Evolutionary conservation across 352 stramenopile genomes (phyloP).

Genomic region (Hyaloperonospora arabidopsidis): DNA sequence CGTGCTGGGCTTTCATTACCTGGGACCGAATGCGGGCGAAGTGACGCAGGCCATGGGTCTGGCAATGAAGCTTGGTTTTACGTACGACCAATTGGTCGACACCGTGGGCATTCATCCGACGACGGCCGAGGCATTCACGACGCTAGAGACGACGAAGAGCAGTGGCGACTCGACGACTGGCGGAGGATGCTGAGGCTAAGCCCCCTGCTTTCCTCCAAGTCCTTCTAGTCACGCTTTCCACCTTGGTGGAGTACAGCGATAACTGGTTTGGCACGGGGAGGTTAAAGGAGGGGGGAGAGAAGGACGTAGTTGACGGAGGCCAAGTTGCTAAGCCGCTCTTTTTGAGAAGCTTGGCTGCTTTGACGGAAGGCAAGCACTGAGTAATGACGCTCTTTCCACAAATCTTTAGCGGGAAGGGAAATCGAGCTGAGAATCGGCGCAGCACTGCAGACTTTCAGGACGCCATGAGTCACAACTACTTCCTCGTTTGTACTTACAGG

Average conservation of each 20-base stretch:
- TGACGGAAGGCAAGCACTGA: conserved; percentile 25
- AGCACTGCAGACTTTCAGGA: no score
- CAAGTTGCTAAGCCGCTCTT: conserved; percentile 13
- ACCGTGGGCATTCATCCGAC: conserved; percentile 97
- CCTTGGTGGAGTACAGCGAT: conserved; percentile 12
- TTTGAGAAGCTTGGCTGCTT: conserved; percentile 7
- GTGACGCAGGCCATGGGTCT: conserved; percentile 90
- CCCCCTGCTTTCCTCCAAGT: conserved; percentile 40
- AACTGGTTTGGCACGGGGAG: conserved; percentile 4
- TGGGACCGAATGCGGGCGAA: conserved; percentile 97
- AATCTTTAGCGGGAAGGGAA: conserved; percentile 62
- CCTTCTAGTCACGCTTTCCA: conserved; percentile 4
- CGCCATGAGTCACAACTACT: no score
- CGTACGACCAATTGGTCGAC: conserved; percentile 87
- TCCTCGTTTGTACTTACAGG: no score
- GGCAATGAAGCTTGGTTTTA: conserved; percentile 92
- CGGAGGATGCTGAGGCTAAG: conserved; percentile 96
- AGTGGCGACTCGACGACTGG: conserved; percentile 88
- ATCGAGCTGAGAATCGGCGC: conserved; percentile 54
- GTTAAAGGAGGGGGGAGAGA: conserved; percentile 25
- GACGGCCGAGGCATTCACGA: conserved; percentile 92
- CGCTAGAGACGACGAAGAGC: conserved; percentile 91
- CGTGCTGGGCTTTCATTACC: conserved; percentile 96
- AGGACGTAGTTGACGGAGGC: conserved; percentile 25
- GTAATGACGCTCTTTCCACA: conserved; percentile 76